Conservation (phyloP, 78 protist genomes). For the Guillardia theta region DNA sequence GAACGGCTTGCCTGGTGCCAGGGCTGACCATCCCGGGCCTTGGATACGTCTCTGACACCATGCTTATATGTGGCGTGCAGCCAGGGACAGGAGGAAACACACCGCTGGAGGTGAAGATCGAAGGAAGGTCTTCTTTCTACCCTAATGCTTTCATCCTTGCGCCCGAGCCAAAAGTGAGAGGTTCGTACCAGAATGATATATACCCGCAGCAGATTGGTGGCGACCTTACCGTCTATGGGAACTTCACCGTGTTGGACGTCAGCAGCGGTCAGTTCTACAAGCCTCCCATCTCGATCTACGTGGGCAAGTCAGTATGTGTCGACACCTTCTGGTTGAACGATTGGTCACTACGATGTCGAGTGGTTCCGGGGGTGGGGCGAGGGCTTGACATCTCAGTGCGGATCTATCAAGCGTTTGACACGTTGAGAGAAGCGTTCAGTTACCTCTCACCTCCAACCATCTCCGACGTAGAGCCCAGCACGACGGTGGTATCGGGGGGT, state of each 20-base stretch:
- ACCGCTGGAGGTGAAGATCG: neutral
- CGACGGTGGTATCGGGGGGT: neutral
- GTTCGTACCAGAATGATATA: neutral
- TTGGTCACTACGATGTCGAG: neutral
- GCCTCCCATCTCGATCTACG: neutral
- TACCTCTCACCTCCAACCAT: neutral
- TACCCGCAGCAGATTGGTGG: neutral
- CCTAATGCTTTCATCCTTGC: too few relatives aligned
- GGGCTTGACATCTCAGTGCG: neutral
- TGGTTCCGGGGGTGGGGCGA: neutral
- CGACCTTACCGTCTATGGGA: neutral
- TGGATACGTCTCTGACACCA: neutral
- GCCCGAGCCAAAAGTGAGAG: too few relatives aligned
- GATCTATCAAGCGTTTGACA: neutral
- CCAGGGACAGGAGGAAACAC: neutral
- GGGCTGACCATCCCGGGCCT: neutral
- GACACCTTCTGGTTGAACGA: neutral
- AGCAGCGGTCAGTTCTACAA: neutral
- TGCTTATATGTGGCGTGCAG: neutral
- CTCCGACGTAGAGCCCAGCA: neutral
- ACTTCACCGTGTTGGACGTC: neutral
- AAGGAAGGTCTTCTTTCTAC: too few relatives aligned
- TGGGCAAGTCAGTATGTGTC: neutral
- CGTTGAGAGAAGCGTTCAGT: neutral
- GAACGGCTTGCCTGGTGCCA: too few relatives aligned